Conservation (phyloP, 2,329 filamentous ascomycete species). For the Sarocladium kiliense region DNA sequence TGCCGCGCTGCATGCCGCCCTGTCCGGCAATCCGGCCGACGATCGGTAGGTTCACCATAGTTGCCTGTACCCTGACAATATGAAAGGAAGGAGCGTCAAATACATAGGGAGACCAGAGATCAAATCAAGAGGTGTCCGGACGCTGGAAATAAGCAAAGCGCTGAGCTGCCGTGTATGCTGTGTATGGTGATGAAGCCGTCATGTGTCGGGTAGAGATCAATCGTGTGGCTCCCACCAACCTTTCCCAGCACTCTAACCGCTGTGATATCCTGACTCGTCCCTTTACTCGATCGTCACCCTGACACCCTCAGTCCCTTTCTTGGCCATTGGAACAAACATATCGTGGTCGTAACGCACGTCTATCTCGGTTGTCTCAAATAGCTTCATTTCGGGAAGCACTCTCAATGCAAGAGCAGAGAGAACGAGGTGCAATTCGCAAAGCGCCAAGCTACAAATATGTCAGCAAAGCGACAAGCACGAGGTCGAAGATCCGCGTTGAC, state of each 20-base stretch:
- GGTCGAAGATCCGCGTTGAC: neutral
- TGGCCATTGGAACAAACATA: slow-evolving; percentile 7
- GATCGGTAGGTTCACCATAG: no score
- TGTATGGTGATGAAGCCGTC: no score
- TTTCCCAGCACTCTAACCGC: no score
- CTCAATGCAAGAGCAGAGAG: slow-evolving; percentile 17
- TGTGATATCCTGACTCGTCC: neutral
- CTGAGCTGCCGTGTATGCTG: no score
- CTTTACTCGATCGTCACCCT: neutral
- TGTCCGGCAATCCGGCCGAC: no score
- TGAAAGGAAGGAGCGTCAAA: no score
- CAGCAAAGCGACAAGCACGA: slow-evolving; percentile 8
- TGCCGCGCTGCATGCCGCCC: no score
- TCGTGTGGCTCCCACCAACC: neutral
- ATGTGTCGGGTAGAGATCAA: neutral
- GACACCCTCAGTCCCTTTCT: neutral
- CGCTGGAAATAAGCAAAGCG: no score
- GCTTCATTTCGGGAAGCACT: slow-evolving; percentile 10
- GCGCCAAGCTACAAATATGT: slow-evolving; percentile 15
- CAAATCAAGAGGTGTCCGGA: no score
- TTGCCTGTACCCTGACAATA: no score
- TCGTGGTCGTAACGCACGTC: slow-evolving; percentile 8
- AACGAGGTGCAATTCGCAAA: slow-evolving; percentile 19
- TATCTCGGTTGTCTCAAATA: slow-evolving; percentile 1
- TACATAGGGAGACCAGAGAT: no score